A percentile compares a stretch with the other conserved stretches of the same genome.
phyloP scores from a whole-genome alignment of 192 early-diverging fungal species.

The Linnemannia zychae region DNA sequence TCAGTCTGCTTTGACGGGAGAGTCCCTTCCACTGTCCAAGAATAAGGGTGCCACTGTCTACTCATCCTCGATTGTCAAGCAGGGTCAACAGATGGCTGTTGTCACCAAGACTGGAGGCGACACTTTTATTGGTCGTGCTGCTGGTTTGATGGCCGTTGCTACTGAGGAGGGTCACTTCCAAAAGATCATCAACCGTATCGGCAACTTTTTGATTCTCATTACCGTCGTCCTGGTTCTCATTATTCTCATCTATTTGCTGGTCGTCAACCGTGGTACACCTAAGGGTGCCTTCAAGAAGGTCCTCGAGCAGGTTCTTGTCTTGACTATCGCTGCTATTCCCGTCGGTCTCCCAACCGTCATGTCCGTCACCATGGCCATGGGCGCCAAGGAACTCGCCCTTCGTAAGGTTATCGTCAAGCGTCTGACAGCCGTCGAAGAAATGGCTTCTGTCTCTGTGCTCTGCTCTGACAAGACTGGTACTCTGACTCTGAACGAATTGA shows the following conservation, averaged over 20 bases:
- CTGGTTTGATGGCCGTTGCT: conserved; percentile 91
- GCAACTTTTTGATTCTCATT: conserved; percentile 92
- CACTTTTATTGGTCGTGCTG: conserved; percentile 95
- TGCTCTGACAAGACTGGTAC: conserved; percentile 96
- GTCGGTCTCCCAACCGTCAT: conserved; percentile 96
- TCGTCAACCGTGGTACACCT: conserved; percentile 56
- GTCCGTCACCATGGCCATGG: conserved; percentile 98
- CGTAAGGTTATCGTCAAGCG: conserved; percentile 98
- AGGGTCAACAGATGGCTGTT: conserved; percentile 94
- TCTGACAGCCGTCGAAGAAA: conserved; percentile 94
- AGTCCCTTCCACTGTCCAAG: conserved; percentile 92
- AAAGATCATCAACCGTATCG: conserved; percentile 93
- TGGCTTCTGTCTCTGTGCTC: conserved; percentile 92
- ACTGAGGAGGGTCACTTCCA: conserved; percentile 97
- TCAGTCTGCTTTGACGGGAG: conserved; percentile 94
- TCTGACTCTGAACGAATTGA: conserved; percentile 92
- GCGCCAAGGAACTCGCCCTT: conserved; percentile 90
- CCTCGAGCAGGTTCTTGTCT: conserved; percentile 79
- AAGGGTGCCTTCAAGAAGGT: conserved; percentile 55
- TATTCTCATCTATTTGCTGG: conserved; percentile 82
- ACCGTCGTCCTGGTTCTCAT: conserved; percentile 82
- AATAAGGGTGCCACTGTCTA: conserved; percentile 86
- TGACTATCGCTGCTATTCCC: conserved; percentile 92
- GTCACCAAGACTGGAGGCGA: conserved; percentile 93
- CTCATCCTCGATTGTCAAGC: conserved; percentile 95